Conservation (phyloP, 768 basidiomycete species). For the Lactarius sp. region DNA sequence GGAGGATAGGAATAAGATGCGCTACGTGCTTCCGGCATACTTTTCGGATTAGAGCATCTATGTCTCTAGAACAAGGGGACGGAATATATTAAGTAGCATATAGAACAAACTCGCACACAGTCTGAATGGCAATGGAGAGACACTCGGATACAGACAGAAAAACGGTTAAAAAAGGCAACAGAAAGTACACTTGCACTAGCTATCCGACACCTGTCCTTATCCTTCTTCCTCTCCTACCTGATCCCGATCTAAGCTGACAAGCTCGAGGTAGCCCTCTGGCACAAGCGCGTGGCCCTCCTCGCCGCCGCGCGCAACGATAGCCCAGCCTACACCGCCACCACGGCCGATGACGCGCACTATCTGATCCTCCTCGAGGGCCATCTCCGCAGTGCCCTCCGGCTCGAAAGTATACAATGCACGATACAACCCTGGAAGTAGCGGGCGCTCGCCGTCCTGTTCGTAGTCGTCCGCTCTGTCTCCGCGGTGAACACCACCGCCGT, state of each 20-base stretch:
- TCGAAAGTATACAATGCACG: slow-evolving; percentile 74
- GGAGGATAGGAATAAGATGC: slow-evolving; percentile 63
- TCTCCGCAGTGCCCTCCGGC: slow-evolving; percentile 79
- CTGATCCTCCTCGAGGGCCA: slow-evolving; percentile 74
- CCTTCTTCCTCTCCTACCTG: slow-evolving; percentile 18
- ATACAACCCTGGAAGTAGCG: slow-evolving; percentile 65
- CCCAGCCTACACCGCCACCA: slow-evolving; percentile 80
- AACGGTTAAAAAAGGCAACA: background rate
- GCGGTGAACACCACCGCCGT: slow-evolving; percentile 19
- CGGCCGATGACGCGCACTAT: slow-evolving; percentile 65
- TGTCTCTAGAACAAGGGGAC: background rate
- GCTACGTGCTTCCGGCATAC: slow-evolving; percentile 75
- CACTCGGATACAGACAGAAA: slow-evolving; percentile 4
- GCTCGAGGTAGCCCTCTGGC: slow-evolving; percentile 72
- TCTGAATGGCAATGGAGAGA: background rate
- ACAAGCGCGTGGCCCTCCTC: slow-evolving; percentile 61
- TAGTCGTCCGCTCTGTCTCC: slow-evolving; percentile 28
- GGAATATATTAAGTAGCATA: background rate
- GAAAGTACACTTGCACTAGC: background rate
- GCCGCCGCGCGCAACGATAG: slow-evolving; percentile 52
- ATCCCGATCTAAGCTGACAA: slow-evolving; percentile 38
- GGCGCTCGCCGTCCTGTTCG: slow-evolving; percentile 31
- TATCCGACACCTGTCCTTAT: slow-evolving; percentile 7
- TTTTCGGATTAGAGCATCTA: slow-evolving; percentile 36
- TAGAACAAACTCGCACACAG: background rate